These are phyloP conservation scores for Leishmania turanica DNA, from an alignment of 208 protist genomes.

Conservation along the genomic window DNA sequence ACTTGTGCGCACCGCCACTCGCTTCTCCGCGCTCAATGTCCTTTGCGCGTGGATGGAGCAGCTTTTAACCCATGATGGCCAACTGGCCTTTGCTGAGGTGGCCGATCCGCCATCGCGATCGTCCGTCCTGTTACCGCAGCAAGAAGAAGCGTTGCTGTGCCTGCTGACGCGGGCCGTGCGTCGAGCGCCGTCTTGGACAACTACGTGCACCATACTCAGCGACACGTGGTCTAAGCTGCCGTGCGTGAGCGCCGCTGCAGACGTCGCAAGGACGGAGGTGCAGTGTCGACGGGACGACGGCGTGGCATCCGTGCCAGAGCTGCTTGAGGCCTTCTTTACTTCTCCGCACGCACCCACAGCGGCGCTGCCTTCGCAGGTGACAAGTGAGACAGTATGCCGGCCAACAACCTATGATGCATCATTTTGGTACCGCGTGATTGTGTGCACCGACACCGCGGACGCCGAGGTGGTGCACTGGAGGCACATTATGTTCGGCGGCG, in stretches of 20 bases:
- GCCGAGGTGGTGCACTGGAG: constrained; percentile 1
- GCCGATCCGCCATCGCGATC: not conserved
- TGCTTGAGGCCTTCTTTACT: constrained; percentile 18
- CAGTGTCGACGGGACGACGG: not conserved
- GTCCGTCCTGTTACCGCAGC: not conserved
- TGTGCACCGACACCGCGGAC: not conserved
- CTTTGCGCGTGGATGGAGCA: constrained; percentile 13
- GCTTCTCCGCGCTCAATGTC: not conserved
- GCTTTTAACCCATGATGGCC: not conserved
- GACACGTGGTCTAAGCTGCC: constrained; percentile 6
- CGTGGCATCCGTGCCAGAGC: not conserved
- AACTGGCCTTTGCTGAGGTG: not conserved
- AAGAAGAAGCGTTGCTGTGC: constrained; percentile 15
- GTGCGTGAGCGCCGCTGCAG: not conserved
- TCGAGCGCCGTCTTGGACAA: constrained; percentile 23
- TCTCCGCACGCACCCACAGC: constrained; percentile 9
- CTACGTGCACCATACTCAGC: constrained; percentile 6
- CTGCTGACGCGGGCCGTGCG: constrained; percentile 18
- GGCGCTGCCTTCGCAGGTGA: not conserved
- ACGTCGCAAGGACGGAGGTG: not conserved
- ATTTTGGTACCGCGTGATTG: constrained; percentile 7
- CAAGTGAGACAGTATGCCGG: not conserved
- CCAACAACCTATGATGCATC: not conserved
- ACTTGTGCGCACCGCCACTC: constrained; percentile 13
- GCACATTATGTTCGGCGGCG: not conserved